phyloP scores from a whole-genome alignment of 768 basidiomycete genomes.

The Grammothele lineata region DNA sequence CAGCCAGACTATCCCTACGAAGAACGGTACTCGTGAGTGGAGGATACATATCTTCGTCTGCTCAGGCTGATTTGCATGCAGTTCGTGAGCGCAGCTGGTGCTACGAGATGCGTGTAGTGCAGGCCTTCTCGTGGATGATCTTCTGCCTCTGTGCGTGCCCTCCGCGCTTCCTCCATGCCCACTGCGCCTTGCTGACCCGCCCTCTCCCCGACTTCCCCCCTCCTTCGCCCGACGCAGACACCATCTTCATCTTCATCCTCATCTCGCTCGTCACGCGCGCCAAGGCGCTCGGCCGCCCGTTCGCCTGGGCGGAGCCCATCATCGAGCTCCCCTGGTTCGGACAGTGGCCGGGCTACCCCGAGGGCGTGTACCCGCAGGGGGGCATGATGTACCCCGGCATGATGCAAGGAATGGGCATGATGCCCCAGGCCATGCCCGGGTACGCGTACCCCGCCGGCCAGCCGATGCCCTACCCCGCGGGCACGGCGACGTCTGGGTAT shows the following conservation, averaged over 20 bases:
- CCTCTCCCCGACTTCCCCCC: neutral
- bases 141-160: conserved; percentile 47
- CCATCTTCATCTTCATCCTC: conserved; percentile 50
- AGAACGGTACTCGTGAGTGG: conserved; percentile 48
- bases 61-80: conserved; percentile 23
- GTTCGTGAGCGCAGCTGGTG: conserved; percentile 57
- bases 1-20: conserved; percentile 41
- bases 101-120: conserved; percentile 75
- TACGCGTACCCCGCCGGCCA: conserved; percentile 23
- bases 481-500: conserved; percentile 32
- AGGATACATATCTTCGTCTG: too few relatives aligned
- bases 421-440: neutral
- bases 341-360: conserved; percentile 57
- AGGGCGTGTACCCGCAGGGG: conserved; percentile 5
- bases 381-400: conserved; percentile 9
- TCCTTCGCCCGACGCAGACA: conserved; percentile 26
- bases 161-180: neutral
- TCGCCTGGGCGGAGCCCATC: conserved; percentile 56
- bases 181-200: conserved; percentile 1
- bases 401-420: neutral
- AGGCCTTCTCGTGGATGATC: conserved; percentile 75
- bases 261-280: conserved; percentile 53
- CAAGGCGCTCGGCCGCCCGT: conserved; percentile 46
- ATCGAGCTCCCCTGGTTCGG: conserved; percentile 75
- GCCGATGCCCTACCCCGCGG: conserved; percentile 15